These are phyloP conservation scores for Seminavis robusta DNA, from an alignment of 108 stramenopile species.

Conservation along the genomic window DNA sequence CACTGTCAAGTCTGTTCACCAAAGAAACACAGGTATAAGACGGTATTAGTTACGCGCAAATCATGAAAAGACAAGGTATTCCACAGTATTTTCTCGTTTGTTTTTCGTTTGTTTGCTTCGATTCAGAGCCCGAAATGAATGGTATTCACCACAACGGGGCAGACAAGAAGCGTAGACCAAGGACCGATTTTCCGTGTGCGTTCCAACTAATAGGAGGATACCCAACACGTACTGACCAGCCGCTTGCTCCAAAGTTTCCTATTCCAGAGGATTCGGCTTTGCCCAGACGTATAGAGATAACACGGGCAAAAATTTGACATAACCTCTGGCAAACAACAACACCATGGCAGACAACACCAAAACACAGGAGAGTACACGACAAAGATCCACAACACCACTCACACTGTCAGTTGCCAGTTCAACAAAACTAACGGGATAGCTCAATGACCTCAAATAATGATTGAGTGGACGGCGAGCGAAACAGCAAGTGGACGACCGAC, in stretches of 20 bases:
- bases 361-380: no score
- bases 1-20: background rate
- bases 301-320: background rate
- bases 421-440: no score
- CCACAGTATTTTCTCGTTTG: background rate
- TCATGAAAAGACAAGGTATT: background rate
- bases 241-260: background rate
- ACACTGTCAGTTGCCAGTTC: no score
- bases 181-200: background rate
- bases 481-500: no score
- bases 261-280: slow-evolving; percentile 3
- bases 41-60: background rate
- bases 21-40: background rate
- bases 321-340: background rate
- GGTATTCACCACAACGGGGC: background rate
- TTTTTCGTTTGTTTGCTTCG: background rate
- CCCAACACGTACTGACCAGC: background rate
- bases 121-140: background rate
- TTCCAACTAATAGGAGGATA: background rate
- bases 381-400: no score
- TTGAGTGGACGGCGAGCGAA: no score
- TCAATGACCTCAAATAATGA: no score
- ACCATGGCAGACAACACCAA: no score
- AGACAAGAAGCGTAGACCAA: background rate
- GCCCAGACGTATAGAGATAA: background rate